Conservation (phyloP, 208 protist genomes). For the Wallacemonas sp. region DNA sequence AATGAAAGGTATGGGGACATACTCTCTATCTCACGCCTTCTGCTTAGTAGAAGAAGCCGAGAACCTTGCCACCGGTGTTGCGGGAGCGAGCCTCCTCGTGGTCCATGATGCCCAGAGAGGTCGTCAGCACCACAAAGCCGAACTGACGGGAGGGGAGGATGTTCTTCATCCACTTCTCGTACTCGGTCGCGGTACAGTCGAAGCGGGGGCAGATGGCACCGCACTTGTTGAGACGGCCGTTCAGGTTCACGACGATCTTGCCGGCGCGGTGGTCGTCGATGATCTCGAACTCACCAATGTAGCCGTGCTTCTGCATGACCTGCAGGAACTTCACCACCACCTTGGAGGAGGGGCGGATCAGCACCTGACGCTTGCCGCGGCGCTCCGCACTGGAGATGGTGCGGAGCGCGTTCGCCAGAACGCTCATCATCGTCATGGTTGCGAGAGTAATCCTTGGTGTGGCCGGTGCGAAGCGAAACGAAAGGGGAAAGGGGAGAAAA, state of each 20-base stretch:
- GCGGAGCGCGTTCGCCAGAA: conserved; percentile 99
- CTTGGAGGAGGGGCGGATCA: conserved; percentile 99
- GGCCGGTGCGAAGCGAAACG: conserved; percentile 13
- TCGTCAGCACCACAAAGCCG: conserved; percentile 99
- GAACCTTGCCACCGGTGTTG: conserved; percentile 99
- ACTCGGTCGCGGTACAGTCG: conserved; percentile 95
- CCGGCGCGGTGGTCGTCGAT: conserved; percentile 99
- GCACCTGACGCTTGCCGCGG: conserved; percentile 99
- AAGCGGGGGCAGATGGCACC: conserved; percentile 99
- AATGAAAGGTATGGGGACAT: background rate
- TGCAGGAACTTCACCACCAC: conserved; percentile 99
- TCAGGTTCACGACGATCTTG: conserved; percentile 99
- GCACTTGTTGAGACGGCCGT: conserved; percentile 99
- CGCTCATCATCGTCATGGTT: conserved; percentile 99
- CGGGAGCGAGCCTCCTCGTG: conserved; percentile 99
- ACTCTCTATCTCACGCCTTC: background rate
- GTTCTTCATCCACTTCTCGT: conserved; percentile 99
- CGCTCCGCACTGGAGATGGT: conserved; percentile 99
- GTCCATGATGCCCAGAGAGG: conserved; percentile 99
- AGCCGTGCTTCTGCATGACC: conserved; percentile 99
- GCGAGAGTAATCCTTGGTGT: conserved; percentile 11
- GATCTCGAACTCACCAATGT: conserved; percentile 99
- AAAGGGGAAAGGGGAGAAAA: conserved; percentile 3
- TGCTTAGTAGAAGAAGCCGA: conserved; percentile 99
- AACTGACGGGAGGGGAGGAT: conserved; percentile 99